phyloP scores from a whole-genome alignment of 2,329 filamentous ascomycete genomes.

The Phoma sp. region DNA sequence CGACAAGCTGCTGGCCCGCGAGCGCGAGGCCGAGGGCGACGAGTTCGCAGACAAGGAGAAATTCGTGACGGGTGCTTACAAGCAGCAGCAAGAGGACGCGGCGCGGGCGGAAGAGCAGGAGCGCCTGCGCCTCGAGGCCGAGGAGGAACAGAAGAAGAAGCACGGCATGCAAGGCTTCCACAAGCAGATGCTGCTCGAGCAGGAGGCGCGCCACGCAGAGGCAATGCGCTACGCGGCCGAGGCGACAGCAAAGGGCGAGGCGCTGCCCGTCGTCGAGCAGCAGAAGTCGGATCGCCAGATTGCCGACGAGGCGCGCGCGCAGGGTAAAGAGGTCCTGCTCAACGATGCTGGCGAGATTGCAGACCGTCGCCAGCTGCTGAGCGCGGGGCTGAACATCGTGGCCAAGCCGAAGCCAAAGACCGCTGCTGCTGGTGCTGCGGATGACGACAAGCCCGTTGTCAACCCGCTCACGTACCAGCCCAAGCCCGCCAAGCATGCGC shows the following conservation, averaged over 20 bases:
- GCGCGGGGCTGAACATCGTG: constrained; percentile 75
- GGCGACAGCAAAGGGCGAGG: constrained; percentile 33
- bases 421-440: background rate
- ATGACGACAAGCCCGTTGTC: constrained; percentile 14
- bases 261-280: constrained; percentile 31
- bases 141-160: constrained; percentile 68
- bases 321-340: constrained; percentile 67
- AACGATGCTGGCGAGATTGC: constrained; percentile 85
- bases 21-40: constrained; percentile 80
- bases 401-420: constrained; percentile 61
- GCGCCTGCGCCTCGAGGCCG: constrained; percentile 66
- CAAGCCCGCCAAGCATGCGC: constrained; percentile 63
- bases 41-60: constrained; percentile 83
- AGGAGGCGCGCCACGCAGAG: constrained; percentile 72
- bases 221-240: constrained; percentile 68
- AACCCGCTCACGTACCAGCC: constrained; percentile 30
- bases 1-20: constrained; percentile 78
- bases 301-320: constrained; percentile 71
- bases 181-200: constrained; percentile 72
- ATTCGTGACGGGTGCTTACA: constrained; percentile 85
- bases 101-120: constrained; percentile 74
- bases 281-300: constrained; percentile 66
- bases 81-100: constrained; percentile 79
- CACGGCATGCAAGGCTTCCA: constrained; percentile 82
- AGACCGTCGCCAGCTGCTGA: constrained; percentile 81